These are phyloP conservation scores for Dujonia santamariae DNA, from an alignment of 1,139 yeast genomes.

Conservation along the genomic window DNA sequence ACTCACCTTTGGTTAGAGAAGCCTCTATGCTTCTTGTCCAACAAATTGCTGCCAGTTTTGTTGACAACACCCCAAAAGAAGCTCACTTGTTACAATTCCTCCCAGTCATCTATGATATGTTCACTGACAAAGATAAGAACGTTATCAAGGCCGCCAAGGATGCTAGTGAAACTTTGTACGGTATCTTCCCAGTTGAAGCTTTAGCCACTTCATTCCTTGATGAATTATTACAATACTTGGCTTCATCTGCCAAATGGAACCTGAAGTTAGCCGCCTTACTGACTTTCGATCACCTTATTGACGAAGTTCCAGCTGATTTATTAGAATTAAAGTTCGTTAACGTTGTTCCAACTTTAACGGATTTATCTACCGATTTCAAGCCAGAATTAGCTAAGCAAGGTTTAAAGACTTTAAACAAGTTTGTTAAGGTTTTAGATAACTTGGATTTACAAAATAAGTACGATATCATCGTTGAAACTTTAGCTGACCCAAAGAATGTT, in stretches of 20 bases:
- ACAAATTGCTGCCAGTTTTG: constrained; percentile 62
- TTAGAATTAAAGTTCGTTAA: constrained; percentile 77
- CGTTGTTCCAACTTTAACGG: constrained; percentile 82
- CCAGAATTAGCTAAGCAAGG: constrained; percentile 94
- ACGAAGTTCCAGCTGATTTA: constrained; percentile 80
- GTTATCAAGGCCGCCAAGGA: constrained; percentile 80
- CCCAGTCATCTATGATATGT: constrained; percentile 56
- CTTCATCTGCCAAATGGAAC: constrained; percentile 92
- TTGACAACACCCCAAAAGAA: constrained; percentile 71
- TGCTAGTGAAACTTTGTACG: constrained; percentile 65
- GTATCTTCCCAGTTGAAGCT: constrained; percentile 76
- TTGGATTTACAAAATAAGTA: constrained; percentile 86
- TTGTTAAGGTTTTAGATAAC: constrained; percentile 83
- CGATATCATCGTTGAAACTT: constrained; percentile 80
- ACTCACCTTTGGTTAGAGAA: constrained; percentile 72
- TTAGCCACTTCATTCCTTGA: constrained; percentile 67
- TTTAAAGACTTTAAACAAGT: constrained; percentile 60
- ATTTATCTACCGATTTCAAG: constrained; percentile 90
- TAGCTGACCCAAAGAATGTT: constrained; percentile 86
- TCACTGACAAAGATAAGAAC: constrained; percentile 83
- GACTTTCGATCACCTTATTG: constrained; percentile 68
- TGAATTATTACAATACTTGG: constrained; percentile 58
- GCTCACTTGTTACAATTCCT: constrained; percentile 64
- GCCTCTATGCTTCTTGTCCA: constrained; percentile 67
- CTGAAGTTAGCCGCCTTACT: constrained; percentile 79